Evolutionary conservation across 2,329 filamentous ascomycete genomes (phyloP).

Genomic region (Blastomyces gilchristii): DNA sequence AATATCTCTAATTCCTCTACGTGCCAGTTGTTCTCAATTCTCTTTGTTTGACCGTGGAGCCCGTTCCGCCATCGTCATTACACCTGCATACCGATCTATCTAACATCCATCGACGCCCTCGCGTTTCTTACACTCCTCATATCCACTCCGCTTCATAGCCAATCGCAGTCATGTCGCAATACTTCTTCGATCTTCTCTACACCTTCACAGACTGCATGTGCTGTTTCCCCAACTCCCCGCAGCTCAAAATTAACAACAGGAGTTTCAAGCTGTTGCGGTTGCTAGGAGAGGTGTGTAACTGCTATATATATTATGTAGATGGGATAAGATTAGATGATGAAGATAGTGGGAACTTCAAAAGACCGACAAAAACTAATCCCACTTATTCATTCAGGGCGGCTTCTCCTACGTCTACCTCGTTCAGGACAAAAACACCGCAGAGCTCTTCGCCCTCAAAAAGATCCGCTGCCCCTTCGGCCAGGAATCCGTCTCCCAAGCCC

Average conservation of each 20-base stretch:
- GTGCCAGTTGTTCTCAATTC: background rate
- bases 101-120: background rate
- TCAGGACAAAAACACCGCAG: conserved; percentile 72
- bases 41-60: background rate
- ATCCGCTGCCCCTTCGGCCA: conserved; percentile 96
- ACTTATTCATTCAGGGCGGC: conserved; percentile 54
- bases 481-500: conserved; percentile 86
- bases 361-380: background rate
- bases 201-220: conserved; percentile 90
- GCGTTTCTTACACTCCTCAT: background rate
- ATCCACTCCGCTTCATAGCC: background rate
- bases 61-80: background rate
- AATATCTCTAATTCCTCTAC: background rate
- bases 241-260: conserved; percentile 86
- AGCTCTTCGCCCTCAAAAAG: conserved; percentile 93
- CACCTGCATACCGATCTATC: background rate
- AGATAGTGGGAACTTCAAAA: no score
- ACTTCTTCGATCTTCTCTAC: conserved; percentile 79
- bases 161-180: conserved; percentile 56
- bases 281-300: conserved; percentile 66
- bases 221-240: conserved; percentile 89
- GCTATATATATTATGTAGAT: no score
- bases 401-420: conserved; percentile 99
- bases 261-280: conserved; percentile 93
- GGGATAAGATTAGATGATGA: no score